Conservation (phyloP, 345 rosid species). For the Microthlaspi erraticum region DNA sequence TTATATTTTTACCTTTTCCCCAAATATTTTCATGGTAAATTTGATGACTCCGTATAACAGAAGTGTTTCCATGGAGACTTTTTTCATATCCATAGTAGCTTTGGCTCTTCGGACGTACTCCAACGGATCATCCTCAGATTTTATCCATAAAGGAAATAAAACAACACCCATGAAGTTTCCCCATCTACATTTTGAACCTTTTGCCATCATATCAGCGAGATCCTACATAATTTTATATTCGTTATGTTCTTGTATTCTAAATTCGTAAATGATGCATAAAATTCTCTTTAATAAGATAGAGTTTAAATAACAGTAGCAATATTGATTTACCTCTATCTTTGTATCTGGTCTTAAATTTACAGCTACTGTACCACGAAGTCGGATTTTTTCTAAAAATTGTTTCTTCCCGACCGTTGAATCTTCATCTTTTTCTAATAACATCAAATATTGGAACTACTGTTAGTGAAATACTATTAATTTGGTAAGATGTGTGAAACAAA, state of each 20-base stretch:
- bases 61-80: constrained; percentile 54
- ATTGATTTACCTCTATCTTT: constrained; percentile 54
- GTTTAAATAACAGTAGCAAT: not conserved
- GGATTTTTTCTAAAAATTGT: not conserved
- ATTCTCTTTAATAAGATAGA: not conserved
- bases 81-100: constrained; percentile 53
- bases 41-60: constrained; percentile 7
- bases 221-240: constrained; percentile 33
- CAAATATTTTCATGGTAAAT: constrained; percentile 44
- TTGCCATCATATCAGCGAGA: constrained; percentile 55
- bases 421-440: not conserved
- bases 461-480: not conserved
- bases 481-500: too few relatives aligned
- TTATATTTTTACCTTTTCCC: constrained; percentile 44
- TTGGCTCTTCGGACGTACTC: constrained; percentile 55
- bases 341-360: constrained; percentile 55
- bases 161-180: constrained; percentile 57
- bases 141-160: constrained; percentile 51
- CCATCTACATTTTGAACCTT: constrained; percentile 50
- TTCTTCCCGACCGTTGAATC: constrained; percentile 21
- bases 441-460: not conserved
- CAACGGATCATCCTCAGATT: constrained; percentile 49
- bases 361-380: constrained; percentile 42
- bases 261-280: not conserved
- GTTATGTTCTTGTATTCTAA: not conserved